Evolutionary conservation across 208 protist species (phyloP).

Genomic region (Acanthamoeba culbertsoni): DNA sequence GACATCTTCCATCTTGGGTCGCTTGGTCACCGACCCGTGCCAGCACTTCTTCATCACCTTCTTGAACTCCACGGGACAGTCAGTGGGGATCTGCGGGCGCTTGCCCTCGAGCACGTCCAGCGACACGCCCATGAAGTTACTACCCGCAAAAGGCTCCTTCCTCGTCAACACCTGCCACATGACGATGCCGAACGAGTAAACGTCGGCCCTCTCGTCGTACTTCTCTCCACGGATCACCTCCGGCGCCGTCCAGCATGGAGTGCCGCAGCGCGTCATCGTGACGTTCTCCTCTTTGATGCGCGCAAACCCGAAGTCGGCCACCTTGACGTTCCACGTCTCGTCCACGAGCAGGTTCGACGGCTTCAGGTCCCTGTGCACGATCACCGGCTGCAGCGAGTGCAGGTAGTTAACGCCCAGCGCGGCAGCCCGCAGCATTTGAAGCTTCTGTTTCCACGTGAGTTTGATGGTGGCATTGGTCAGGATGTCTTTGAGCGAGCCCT

Average conservation of each 20-base stretch:
- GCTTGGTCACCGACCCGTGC: neutral
- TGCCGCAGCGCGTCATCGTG: conserved; percentile 76
- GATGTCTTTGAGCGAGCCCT: too few species aligned
- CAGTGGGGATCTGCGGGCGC: neutral
- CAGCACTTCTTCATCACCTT: neutral
- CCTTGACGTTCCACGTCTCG: conserved; percentile 75
- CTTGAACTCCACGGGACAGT: neutral
- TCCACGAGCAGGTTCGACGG: conserved; percentile 72
- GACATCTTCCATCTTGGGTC: neutral
- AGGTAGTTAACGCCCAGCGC: conserved; percentile 79
- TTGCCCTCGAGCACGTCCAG: neutral
- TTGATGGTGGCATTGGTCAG: too few species aligned
- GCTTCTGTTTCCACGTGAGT: too few species aligned
- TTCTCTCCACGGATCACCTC: conserved; percentile 66
- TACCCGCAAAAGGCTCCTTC: neutral
- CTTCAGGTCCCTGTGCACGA: conserved; percentile 81
- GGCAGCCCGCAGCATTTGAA: conserved; percentile 67
- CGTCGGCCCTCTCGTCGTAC: conserved; percentile 73
- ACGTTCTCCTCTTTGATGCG: conserved; percentile 44
- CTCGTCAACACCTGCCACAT: conserved; percentile 51
- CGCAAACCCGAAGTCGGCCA: conserved; percentile 72
- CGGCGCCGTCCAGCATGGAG: conserved; percentile 74
- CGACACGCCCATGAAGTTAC: neutral
- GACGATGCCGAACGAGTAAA: conserved; percentile 53
- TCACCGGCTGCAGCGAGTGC: conserved; percentile 73